These are phyloP conservation scores for Oemleria cerasiformis DNA, from an alignment of 306 rosid genomes.

Conservation along the genomic window DNA sequence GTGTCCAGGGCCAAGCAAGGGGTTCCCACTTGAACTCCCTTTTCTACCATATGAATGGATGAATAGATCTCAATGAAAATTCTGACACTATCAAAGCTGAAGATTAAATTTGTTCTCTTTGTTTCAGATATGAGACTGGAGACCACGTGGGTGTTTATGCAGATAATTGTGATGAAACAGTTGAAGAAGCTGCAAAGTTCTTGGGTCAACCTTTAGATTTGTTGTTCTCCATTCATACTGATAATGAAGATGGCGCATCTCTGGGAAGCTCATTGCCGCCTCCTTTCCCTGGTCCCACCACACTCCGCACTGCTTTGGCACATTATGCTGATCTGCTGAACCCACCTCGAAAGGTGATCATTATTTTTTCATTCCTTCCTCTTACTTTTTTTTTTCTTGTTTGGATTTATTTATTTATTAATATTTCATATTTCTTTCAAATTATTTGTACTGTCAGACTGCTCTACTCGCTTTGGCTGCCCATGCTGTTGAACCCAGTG, in stretches of 20 bases:
- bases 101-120: conserved; percentile 13
- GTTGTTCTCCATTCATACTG: conserved; percentile 71
- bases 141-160: conserved; percentile 95
- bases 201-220: conserved; percentile 72
- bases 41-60: neutral
- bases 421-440: conserved; percentile 3
- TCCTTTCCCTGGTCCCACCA: conserved; percentile 90
- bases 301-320: conserved; percentile 66
- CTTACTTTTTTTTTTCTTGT: conserved; percentile 10
- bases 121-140: conserved; percentile 89
- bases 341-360: conserved; percentile 79
- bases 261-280: conserved; percentile 78
- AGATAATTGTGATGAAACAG: conserved; percentile 71
- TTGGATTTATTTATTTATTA: neutral
- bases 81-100: neutral
- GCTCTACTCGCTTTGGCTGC: conserved; percentile 86
- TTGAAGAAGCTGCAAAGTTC: conserved; percentile 74
- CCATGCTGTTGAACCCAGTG: conserved; percentile 72
- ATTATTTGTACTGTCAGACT: conserved; percentile 48
- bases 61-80: neutral
- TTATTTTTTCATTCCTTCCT: conserved; percentile 6
- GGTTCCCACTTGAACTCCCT: neutral
- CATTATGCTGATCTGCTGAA: conserved; percentile 79
- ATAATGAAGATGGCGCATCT: conserved; percentile 79
- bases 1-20: neutral